Base-by-base conservation (phyloP, 306 rosid species). In the Alnus rubra region DNA sequence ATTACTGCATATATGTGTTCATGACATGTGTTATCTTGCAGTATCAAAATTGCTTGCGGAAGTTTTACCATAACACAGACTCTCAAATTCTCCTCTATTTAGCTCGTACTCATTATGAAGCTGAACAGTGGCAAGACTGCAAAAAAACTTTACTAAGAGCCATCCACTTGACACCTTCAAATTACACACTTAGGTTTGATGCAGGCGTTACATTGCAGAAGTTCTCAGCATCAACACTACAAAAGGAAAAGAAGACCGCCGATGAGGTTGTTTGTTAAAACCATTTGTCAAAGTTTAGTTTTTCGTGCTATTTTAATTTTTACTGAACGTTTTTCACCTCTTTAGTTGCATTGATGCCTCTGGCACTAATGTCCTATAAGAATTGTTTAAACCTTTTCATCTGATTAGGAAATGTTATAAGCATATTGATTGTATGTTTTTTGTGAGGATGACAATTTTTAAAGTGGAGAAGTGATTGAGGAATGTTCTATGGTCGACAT, bases 71-170 rank as follows among this genome's bases (percentile, higher is more conserved):
- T 85, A 93, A 96, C 86, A 96, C 98, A 56, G 99, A 96, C 82
- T 90, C 97, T 56, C 99, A 93, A 84, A 86, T 96, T 87, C 94
- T 96, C 81, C 94, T 96, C 62, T 96, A 93, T 88, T 79, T 93
- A 85, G 98, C 99, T 33, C 98, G 99, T 72, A 93, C 99, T 16
- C 90, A 93, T 81, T 96, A 96, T 80, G 99, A 96, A 84, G 98
- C 97, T 7, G 99, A 96, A 84, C 99, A 93, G 82, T 96, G 99
- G 99, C 99, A 96, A 86, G 97, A 96, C 85, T 96, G 99, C 88
- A 96, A 91, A 84, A 96, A 90, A 86, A 91, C 96, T 54, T 82
- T 96, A 75, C 90, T 91, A 76, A 88, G 97, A 82, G 98, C 98
- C 79, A 95, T 95, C 77, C 99, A 96, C 87, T 88, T 96, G 90